These are phyloP conservation scores for Jimgerdemannia lactiflua DNA, from an alignment of 192 early-diverging fungal genomes.

Conservation along the genomic window DNA sequence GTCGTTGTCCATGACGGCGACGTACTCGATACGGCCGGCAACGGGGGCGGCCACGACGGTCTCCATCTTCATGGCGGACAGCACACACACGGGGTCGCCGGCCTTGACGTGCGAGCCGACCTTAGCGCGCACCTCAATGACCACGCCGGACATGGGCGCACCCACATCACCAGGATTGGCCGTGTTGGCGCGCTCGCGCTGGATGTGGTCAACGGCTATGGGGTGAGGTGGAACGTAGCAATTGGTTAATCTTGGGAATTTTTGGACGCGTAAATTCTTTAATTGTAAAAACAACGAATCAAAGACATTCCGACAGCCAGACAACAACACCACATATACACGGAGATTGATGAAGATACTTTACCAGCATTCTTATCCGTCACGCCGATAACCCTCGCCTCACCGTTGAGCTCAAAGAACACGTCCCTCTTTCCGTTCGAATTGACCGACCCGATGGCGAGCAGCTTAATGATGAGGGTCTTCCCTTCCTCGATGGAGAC, in stretches of 20 bases:
- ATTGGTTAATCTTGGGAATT: too few relatives aligned
- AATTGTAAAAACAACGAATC: not conserved
- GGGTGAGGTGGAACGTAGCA: too few relatives aligned
- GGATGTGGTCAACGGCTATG: slow-evolving; percentile 52
- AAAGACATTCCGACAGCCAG: not conserved
- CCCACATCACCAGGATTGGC: slow-evolving; percentile 78
- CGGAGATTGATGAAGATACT: not conserved
- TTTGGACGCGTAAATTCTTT: not conserved
- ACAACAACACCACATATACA: not conserved
- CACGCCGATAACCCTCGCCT: slow-evolving; percentile 82
- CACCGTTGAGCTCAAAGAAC: slow-evolving; percentile 96
- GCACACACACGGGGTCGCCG: slow-evolving; percentile 87
- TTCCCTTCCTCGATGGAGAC: slow-evolving; percentile 86
- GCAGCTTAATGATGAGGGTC: slow-evolving; percentile 84
- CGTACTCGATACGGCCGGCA: slow-evolving; percentile 70
- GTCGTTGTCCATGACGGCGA: slow-evolving; percentile 72
- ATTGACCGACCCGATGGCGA: slow-evolving; percentile 87
- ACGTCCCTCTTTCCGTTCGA: slow-evolving; percentile 82
- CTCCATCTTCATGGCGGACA: slow-evolving; percentile 99
- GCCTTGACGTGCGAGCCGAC: slow-evolving; percentile 80
- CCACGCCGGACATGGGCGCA: slow-evolving; percentile 96
- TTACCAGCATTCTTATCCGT: slow-evolving; percentile 56
- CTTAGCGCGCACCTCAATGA: slow-evolving; percentile 88
- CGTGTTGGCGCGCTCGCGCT: slow-evolving; percentile 75
- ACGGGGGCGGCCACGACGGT: slow-evolving; percentile 84